Conservation (phyloP, 805 yeast genomes). For the Starmera dryadoides region DNA sequence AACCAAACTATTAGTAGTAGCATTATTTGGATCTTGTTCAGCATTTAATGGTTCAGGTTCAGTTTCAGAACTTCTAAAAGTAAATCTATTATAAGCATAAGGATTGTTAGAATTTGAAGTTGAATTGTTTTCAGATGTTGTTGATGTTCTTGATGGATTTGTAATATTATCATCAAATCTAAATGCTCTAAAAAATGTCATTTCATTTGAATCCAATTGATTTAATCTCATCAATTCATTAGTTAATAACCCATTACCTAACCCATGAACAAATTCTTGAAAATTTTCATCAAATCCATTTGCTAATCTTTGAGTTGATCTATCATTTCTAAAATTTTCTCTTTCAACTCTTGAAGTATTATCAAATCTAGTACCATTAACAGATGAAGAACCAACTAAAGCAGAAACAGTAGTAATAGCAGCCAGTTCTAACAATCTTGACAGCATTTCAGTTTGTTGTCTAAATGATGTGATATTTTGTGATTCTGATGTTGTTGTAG, state of each 20-base stretch:
- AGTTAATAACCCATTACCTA: constrained; percentile 32
- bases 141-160: neutral
- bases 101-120: neutral
- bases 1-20: constrained; percentile 11
- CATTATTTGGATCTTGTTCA: no score
- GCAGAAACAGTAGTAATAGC: constrained; percentile 37
- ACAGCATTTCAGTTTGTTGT: constrained; percentile 34
- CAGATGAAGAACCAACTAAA: constrained; percentile 24
- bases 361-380: constrained; percentile 23
- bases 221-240: constrained; percentile 25
- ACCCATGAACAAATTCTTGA: constrained; percentile 34
- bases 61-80: no score
- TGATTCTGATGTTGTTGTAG: neutral
- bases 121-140: neutral
- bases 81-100: no score
- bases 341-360: constrained; percentile 11
- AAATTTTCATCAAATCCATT: constrained; percentile 29
- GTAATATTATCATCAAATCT: constrained; percentile 23
- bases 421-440: constrained; percentile 35
- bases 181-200: constrained; percentile 36
- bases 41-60: no score
- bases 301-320: neutral
- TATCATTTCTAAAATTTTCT: neutral
- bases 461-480: constrained; percentile 7
- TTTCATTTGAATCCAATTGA: constrained; percentile 3